Evolutionary conservation across 2,329 filamentous ascomycete genomes (phyloP).

Genomic region (Alternaria sp.): DNA sequence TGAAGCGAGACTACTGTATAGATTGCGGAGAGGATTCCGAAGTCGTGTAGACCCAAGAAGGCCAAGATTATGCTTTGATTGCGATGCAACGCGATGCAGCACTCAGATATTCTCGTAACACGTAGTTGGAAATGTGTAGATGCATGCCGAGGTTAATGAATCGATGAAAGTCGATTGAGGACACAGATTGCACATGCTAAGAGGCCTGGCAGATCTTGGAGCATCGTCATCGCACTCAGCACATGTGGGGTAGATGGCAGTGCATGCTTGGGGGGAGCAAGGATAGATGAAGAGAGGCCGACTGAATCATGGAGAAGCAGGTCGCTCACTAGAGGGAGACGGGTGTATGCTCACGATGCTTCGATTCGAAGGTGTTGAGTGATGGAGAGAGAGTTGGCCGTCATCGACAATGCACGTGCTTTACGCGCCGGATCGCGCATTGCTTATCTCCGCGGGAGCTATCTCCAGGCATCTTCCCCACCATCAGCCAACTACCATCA

Average conservation of each 20-base stretch:
- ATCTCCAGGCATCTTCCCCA: slow-evolving; percentile 22
- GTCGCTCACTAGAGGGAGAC: neutral
- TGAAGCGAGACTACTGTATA: neutral
- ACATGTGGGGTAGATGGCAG: slow-evolving; percentile 3
- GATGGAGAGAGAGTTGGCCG: slow-evolving; percentile 17
- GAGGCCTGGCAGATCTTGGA: slow-evolving; percentile 2
- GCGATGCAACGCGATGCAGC: slow-evolving; percentile 23
- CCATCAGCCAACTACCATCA: slow-evolving; percentile 10
- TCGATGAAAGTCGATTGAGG: slow-evolving; percentile 3
- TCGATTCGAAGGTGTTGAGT: slow-evolving; percentile 12
- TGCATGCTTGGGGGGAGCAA: slow-evolving; percentile 2
- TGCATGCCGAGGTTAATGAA: neutral
- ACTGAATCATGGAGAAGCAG: neutral
- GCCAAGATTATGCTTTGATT: slow-evolving; percentile 22
- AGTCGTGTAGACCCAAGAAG: slow-evolving; percentile 8
- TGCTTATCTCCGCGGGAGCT: slow-evolving; percentile 18
- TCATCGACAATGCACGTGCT: neutral
- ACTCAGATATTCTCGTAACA: slow-evolving; percentile 7
- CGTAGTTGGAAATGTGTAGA: slow-evolving; percentile 9
- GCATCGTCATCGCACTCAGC: neutral
- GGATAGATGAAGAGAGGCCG: neutral
- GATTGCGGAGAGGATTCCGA: slow-evolving; percentile 13
- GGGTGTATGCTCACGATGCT: neutral
- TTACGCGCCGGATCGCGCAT: slow-evolving; percentile 20
- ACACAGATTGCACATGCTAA: neutral